Percentiles rank a stretch among this genome's conserved stretches.
Evolutionary conservation across 441 rosid genomes (phyloP).

Genomic region (Arabidopsis lyrata): DNA sequence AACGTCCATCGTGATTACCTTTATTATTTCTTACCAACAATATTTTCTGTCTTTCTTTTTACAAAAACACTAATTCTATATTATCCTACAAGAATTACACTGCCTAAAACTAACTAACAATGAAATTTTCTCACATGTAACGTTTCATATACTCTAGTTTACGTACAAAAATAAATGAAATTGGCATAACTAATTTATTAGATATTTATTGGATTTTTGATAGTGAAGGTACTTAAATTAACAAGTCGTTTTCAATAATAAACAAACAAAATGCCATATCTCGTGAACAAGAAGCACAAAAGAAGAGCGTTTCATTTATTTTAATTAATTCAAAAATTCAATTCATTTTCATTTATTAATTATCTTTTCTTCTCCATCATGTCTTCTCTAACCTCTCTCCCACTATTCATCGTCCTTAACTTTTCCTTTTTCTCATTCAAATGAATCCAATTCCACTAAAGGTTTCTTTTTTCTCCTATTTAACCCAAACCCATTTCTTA

Average conservation of each 20-base stretch:
- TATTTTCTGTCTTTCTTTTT: slow-evolving; percentile 1
- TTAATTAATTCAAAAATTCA: neutral
- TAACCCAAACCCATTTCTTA: slow-evolving; percentile 34
- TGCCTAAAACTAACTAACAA: slow-evolving; percentile 20
- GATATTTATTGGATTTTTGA: slow-evolving; percentile 1
- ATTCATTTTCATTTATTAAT: slow-evolving; percentile 2
- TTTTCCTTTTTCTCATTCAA: slow-evolving; percentile 38
- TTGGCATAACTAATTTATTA: slow-evolving; percentile 1
- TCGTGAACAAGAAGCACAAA: slow-evolving; percentile 42
- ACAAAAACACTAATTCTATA: neutral
- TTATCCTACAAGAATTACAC: neutral
- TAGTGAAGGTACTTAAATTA: slow-evolving; percentile 23
- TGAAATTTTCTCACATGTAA: slow-evolving; percentile 13
- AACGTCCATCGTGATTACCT: slow-evolving; percentile 29
- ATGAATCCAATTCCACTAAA: slow-evolving; percentile 36
- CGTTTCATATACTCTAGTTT: neutral
- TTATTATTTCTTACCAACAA: slow-evolving; percentile 32
- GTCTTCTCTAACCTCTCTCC: slow-evolving; percentile 26
- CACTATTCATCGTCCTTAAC: slow-evolving; percentile 41
- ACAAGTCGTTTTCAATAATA: slow-evolving; percentile 36
- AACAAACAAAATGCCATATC: neutral
- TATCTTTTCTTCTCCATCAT: slow-evolving; percentile 40
- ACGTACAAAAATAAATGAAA: neutral
- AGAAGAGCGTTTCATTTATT: slow-evolving; percentile 36
- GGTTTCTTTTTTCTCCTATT: slow-evolving; percentile 32